Evolutionary conservation across 306 rosid species (phyloP), one percentile per base, ranked within the genome.

Genomic region (Trichosanthes truncata): DNA sequence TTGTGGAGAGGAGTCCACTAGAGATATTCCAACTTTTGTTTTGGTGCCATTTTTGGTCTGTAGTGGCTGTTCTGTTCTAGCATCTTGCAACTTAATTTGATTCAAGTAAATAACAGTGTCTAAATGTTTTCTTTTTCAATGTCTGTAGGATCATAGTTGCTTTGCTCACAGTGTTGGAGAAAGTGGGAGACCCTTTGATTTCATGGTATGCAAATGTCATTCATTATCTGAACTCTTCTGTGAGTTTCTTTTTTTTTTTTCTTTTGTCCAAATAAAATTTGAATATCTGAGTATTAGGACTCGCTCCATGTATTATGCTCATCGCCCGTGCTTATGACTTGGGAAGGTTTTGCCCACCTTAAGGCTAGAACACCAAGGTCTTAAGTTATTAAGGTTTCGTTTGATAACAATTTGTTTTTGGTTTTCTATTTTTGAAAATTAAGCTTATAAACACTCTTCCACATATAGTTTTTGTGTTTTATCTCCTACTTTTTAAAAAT

Each of bases 1-100:
- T 59, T 23, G 78, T 79, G 56, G 85, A 84, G 81, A 84, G 84
- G 71, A 69, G 56, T 2, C 38, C 69, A 15, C 76, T 84, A 45
- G 83, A 84, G 38, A 80, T 77, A 35, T 78, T 67, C 41, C 82
- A 82, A 53, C 84, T 87, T 65, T 41, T 80, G 9, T 80, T 79
- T 17, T 87, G 89, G 87, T 87, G 87, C 76, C 84, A 82, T 2
- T 84, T 68, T 61, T 87, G 87, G 87, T 84, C 66, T 67, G 43
- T 51, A 26, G 57, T 80, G 71, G 17, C 31, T 29, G 43, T 20
- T 1, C n/a, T 21, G 13, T 1, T 6, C 74, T 53, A 33, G 9
- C 15, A 31, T 29, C 60, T 74, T 23, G 61, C 9, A 3, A 15
- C 11, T 72, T 46, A 6, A 25, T 3, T 43, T 45, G 3, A 26